These are phyloP conservation scores for Nyssa sinensis DNA, from an alignment of 148 eudicot genomes.

Conservation along the genomic window DNA sequence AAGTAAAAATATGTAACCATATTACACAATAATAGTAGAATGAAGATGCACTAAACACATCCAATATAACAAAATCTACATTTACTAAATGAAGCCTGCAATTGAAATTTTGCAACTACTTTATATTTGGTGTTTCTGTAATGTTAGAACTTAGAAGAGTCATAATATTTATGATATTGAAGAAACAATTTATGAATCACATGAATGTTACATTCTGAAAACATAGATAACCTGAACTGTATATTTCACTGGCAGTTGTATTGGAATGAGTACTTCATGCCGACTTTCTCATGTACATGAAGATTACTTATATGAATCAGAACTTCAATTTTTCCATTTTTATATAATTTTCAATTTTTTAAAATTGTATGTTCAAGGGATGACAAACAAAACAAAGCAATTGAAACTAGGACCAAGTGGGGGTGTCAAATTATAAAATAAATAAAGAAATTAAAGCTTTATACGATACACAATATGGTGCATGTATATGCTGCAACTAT, in stretches of 20 bases:
- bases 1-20: too few relatives aligned
- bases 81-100: too few relatives aligned
- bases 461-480: not conserved
- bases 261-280: not conserved
- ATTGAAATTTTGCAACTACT: not conserved
- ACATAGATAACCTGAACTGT: not conserved
- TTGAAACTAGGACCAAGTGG: too few relatives aligned
- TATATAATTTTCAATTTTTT: too few relatives aligned
- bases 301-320: not conserved
- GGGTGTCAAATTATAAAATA: too few relatives aligned
- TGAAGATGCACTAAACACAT: too few relatives aligned
- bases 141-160: not conserved
- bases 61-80: too few relatives aligned
- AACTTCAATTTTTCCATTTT: not conserved
- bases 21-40: too few relatives aligned
- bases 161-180: too few relatives aligned
- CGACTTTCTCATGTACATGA: not conserved
- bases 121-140: not conserved
- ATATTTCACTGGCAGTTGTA: too few relatives aligned
- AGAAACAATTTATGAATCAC: too few relatives aligned
- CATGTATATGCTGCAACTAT: not conserved
- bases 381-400: too few relatives aligned
- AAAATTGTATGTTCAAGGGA: not conserved
- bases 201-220: not conserved
- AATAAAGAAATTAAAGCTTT: not conserved